A percentile compares a stretch with the other conserved stretches of the same genome.
Evolutionary conservation across 2,329 filamentous ascomycete genomes (phyloP).

Genomic region (Exutisphaerella laricina): DNA sequence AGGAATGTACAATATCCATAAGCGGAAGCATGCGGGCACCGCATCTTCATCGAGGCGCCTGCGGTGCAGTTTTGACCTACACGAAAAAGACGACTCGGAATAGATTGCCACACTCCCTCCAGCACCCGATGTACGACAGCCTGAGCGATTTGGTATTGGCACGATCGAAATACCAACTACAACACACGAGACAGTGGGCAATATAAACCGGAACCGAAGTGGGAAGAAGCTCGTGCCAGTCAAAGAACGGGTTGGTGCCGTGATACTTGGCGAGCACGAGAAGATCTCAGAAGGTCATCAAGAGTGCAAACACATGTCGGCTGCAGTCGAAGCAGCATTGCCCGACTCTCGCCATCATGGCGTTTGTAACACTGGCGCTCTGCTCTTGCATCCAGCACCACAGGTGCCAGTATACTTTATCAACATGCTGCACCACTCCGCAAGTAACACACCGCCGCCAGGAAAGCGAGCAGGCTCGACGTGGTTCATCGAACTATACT

Average conservation of each 20-base stretch:
- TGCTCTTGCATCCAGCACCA: not conserved
- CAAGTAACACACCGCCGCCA: not conserved
- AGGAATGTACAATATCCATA: conserved; percentile 5
- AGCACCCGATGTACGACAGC: no score
- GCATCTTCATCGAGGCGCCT: no score
- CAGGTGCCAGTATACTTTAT: conserved; percentile 2
- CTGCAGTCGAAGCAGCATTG: not conserved
- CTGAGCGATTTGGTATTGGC: not conserved
- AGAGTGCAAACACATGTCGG: not conserved
- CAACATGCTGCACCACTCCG: conserved; percentile 10
- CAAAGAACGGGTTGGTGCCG: not conserved
- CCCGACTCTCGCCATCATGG: not conserved
- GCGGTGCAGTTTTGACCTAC: no score
- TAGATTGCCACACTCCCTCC: no score
- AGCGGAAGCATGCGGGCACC: conserved; percentile 3
- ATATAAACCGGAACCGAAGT: no score
- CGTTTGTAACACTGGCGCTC: not conserved
- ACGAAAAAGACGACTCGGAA: no score
- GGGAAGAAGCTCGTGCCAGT: conserved; percentile 1
- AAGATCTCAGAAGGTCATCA: not conserved
- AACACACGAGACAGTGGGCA: not conserved
- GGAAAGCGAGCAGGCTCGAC: not conserved
- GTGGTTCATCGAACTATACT: conserved; percentile 3
- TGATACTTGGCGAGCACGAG: not conserved
- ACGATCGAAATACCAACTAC: not conserved